Evolutionary conservation across 139 green algal genomes (phyloP).

Genomic region (Chlorella sp.): DNA sequence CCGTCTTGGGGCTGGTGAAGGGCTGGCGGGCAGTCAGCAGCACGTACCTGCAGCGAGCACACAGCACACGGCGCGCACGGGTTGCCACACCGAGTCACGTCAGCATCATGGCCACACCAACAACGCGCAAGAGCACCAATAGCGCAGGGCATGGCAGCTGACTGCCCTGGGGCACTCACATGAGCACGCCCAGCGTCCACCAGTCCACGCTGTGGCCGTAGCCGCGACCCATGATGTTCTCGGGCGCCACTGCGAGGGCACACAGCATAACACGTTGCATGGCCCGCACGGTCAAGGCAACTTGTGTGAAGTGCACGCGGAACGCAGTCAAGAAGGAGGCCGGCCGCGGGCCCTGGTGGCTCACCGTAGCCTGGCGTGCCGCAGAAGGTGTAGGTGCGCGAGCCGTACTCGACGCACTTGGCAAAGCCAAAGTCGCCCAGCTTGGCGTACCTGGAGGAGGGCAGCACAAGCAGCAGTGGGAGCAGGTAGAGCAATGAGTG

Average conservation of each 20-base stretch:
- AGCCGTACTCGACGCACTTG: conserved; percentile 65
- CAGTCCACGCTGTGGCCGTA: conserved; percentile 93
- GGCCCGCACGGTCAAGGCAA: no score
- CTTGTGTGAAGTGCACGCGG: no score
- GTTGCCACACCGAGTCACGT: no score
- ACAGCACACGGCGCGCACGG: no score
- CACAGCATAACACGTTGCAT: background rate
- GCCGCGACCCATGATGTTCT: conserved; percentile 88
- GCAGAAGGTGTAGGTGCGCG: conserved; percentile 94
- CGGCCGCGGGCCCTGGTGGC: background rate
- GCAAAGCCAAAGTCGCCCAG: conserved; percentile 91
- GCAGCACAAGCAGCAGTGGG: no score
- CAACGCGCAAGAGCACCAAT: no score
- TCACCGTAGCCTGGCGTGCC: conserved; percentile 20
- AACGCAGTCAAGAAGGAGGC: no score
- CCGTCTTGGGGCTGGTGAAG: conserved; percentile 81
- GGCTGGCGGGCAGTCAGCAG: conserved; percentile 93
- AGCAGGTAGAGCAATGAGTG: no score
- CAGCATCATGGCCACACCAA: no score
- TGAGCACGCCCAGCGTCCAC: conserved; percentile 91
- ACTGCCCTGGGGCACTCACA: no score
- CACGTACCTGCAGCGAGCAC: conserved; percentile 79
- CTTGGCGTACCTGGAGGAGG: conserved; percentile 87
- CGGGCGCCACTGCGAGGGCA: conserved; percentile 46
- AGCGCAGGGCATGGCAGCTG: no score